Evolutionary conservation across 306 rosid genomes (phyloP), one percentile per base, ranked within the genome.

Genomic region (Quercus ilex): DNA sequence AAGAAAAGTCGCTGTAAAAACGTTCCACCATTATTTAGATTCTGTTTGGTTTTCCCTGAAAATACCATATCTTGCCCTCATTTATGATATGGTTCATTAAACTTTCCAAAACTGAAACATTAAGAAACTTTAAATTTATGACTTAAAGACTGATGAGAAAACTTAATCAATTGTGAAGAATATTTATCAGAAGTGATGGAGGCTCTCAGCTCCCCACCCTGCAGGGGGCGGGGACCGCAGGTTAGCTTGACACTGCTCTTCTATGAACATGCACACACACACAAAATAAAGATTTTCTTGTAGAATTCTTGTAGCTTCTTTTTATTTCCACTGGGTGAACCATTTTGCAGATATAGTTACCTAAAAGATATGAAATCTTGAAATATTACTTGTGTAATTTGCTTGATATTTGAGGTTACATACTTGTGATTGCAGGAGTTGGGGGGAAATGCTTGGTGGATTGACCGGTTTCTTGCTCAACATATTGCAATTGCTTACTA

Each of bases 381-480:
- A 19, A 51, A 23, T 65, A 75, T 76, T 72, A 38, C 74, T 70
- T 30, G 46, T 60, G 10, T 64, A 35, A 23, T 38, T 81, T 60
- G 49, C 76, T 77, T 74, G 51, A 78, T 68, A 38, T 46, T 51
- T 52, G 58, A 78, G 77, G 38, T 51, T 65, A 35, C 57, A 53
- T 69, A 6, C 69, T 60, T 82, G 20, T 80, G 85, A 77, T 56
- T 91, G 88, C 97, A 95, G 99, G 99, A 95, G 82, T 88, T 95
- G 73, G 99, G 99, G 72, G 99, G 98, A 58, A 91, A 93, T 76
- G 84, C 91, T 65, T 87, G 94, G 97, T 95, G 99, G 99, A 86
- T 95, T n/a, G 99, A 95, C 59, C 94, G 98, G 75, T 95, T 95
- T 87, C 99, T 95, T 14, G 98, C 99, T 73, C 99, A 95, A 77